Conservation (phyloP, 2,329 filamentous ascomycete species). For the Neonectria magnoliae region DNA sequence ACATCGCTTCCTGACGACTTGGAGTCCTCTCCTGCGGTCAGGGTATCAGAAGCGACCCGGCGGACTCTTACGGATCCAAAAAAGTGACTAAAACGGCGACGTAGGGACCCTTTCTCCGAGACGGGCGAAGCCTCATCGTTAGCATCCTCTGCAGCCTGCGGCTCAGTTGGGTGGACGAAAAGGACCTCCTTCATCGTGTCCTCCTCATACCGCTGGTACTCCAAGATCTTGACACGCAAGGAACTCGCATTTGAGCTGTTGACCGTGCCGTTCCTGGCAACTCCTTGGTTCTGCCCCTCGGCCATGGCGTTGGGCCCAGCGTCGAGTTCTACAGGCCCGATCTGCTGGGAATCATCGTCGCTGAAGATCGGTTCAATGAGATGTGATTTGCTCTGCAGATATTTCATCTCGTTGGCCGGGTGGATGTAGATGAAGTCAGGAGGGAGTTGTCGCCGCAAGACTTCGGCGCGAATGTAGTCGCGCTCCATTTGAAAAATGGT, state of each 20-base stretch:
- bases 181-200: slow-evolving; percentile 13
- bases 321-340: neutral
- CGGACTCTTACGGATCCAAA: neutral
- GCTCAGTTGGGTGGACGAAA: neutral
- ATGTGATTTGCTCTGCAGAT: slow-evolving; percentile 11
- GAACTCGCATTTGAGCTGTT: neutral
- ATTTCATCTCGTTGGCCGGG: neutral
- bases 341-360: neutral
- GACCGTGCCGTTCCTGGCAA: neutral
- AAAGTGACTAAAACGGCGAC: neutral
- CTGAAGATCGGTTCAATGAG: neutral
- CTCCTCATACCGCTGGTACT: neutral
- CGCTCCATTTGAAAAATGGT: slow-evolving; percentile 38
- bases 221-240: neutral
- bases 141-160: neutral
- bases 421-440: slow-evolving; percentile 8
- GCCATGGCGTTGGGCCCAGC: neutral
- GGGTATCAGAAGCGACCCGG: neutral
- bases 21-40: neutral
- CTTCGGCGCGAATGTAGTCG: slow-evolving; percentile 38
- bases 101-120: neutral
- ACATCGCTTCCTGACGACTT: neutral
- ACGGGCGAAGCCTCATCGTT: neutral
- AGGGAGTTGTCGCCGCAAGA: slow-evolving; percentile 32
- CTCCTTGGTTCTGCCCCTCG: neutral